A percentile compares a stretch with the other conserved stretches of the same genome.
Evolutionary conservation across 2,329 filamentous ascomycete species (phyloP).

Genomic region (Epichloe glyceriae): DNA sequence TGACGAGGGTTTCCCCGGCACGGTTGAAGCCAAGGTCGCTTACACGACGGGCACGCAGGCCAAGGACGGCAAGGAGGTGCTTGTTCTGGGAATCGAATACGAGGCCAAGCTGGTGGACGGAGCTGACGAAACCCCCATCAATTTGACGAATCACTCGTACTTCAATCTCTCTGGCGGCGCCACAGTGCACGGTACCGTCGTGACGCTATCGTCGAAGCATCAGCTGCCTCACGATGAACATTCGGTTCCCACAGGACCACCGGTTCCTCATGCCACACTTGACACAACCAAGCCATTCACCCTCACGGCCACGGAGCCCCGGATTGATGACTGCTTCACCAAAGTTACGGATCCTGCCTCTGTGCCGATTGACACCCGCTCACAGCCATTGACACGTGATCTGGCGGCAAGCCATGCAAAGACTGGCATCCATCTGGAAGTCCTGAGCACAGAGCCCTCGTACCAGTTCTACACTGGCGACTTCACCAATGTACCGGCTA

Average conservation of each 20-base stretch:
- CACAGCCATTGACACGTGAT: constrained; percentile 48
- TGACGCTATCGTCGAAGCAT: constrained; percentile 51
- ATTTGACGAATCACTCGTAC: constrained; percentile 90
- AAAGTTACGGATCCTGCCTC: constrained; percentile 48
- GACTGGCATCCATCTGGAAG: constrained; percentile 69
- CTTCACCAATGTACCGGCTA: constrained; percentile 63
- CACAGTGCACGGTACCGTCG: constrained; percentile 42
- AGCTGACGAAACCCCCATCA: constrained; percentile 79
- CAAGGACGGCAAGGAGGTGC: constrained; percentile 47
- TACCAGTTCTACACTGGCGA: constrained; percentile 97
- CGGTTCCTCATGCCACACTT: constrained; percentile 52
- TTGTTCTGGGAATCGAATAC: constrained; percentile 75
- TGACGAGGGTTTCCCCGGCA: constrained; percentile 83
- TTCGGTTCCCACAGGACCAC: constrained; percentile 60
- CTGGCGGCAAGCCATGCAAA: constrained; percentile 61
- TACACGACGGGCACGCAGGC: constrained; percentile 65
- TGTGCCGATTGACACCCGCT: constrained; percentile 54
- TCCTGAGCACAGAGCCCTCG: constrained; percentile 81
- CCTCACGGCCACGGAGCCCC: constrained; percentile 56
- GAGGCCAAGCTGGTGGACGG: constrained; percentile 70
- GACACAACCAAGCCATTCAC: constrained; percentile 55
- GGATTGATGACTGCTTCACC: constrained; percentile 86
- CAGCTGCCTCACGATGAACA: constrained; percentile 63
- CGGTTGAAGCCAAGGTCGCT: constrained; percentile 61
- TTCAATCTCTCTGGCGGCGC: constrained; percentile 48